Evolutionary conservation across 2,329 filamentous ascomycete genomes (phyloP).

Genomic region (Fusarium sp.): DNA sequence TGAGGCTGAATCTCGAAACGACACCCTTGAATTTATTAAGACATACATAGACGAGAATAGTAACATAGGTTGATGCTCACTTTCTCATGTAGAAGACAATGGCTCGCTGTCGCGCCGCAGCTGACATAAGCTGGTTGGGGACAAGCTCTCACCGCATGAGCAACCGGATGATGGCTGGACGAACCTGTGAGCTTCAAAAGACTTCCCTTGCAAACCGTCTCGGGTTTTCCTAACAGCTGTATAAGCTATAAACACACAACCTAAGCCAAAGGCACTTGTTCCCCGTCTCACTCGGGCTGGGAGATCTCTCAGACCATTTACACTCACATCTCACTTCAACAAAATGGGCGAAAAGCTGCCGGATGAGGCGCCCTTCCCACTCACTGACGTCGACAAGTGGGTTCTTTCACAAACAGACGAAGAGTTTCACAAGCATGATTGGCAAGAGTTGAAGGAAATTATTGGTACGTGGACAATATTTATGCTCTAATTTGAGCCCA

Average conservation of each 20-base stretch:
- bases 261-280: not conserved
- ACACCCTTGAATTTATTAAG: not conserved
- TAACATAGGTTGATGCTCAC: not conserved
- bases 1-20: slow-evolving; percentile 3
- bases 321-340: slow-evolving; percentile 8
- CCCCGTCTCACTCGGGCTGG: not conserved
- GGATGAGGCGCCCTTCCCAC: slow-evolving; percentile 68
- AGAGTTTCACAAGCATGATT: slow-evolving; percentile 78
- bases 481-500: not conserved
- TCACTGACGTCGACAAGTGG: slow-evolving; percentile 72
- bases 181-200: slow-evolving; percentile 21
- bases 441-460: slow-evolving; percentile 79
- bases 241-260: slow-evolving; percentile 2
- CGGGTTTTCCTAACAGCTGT: slow-evolving; percentile 1
- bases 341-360: slow-evolving; percentile 59
- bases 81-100: slow-evolving; percentile 8
- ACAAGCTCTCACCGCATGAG: slow-evolving; percentile 36
- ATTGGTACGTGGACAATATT: slow-evolving; percentile 64
- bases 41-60: not conserved
- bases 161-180: slow-evolving; percentile 1
- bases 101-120: slow-evolving; percentile 12
- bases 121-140: slow-evolving; percentile 44
- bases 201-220: not conserved
- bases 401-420: slow-evolving; percentile 76
- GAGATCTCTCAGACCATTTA: slow-evolving; percentile 5